These are phyloP conservation scores for Leccinum subtestaceum DNA, from an alignment of 768 basidiomycete species.

Conservation along the genomic window DNA sequence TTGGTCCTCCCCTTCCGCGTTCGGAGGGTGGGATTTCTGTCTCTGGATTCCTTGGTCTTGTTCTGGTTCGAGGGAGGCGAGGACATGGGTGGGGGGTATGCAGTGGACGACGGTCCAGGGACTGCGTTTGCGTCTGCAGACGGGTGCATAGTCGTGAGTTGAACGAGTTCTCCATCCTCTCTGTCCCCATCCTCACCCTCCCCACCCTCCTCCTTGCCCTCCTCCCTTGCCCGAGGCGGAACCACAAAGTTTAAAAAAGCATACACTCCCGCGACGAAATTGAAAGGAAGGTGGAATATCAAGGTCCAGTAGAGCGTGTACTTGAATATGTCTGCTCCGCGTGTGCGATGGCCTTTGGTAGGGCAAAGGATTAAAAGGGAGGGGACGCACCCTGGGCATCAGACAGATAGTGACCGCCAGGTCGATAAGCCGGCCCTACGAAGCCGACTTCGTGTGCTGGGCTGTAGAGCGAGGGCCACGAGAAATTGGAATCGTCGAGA, in stretches of 20 bases:
- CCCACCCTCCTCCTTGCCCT: neutral
- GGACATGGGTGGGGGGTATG: neutral
- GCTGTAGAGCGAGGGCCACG: neutral
- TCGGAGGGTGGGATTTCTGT: constrained; percentile 14
- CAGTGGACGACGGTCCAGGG: neutral
- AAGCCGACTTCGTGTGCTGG: neutral
- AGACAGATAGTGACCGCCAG: neutral
- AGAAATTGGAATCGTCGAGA: neutral
- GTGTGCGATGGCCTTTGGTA: neutral
- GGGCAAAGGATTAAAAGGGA: neutral
- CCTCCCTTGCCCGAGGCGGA: neutral
- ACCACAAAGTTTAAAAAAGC: neutral
- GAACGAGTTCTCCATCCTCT: neutral
- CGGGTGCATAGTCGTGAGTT: neutral
- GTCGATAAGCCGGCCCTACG: neutral
- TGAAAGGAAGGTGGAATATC: constrained; percentile 44
- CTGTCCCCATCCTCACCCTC: neutral
- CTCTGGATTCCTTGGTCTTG: neutral
- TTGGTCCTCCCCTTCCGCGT: constrained; percentile 21
- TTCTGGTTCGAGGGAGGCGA: neutral
- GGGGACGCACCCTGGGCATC: neutral
- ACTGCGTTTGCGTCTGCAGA: neutral
- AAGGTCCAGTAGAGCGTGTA: constrained; percentile 50
- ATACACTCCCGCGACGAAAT: neutral
- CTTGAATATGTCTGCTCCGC: constrained; percentile 37